Evolutionary conservation across 177 flowering plant species (phyloP), one percentile per base, ranked within the genome.

Genomic region (Vitis hybrid): DNA sequence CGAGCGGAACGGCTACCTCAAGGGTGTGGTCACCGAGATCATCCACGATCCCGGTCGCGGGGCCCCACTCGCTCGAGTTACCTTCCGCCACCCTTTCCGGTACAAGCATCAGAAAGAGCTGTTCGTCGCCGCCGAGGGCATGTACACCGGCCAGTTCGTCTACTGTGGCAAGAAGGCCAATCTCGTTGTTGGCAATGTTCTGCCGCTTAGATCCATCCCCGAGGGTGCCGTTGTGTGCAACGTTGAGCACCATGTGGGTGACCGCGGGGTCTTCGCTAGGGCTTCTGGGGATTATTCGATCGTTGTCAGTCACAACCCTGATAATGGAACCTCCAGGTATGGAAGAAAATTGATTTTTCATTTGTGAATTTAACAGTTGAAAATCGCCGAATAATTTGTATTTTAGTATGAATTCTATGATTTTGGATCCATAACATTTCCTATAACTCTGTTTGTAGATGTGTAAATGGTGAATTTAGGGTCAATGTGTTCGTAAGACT

Each of bases 31-130:
- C 60, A 75, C 84, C 19, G 84, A 81, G 11, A 63, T 81, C 72
- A 71, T 81, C 72, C 84, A 81, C 69, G 81, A 81, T 60, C 84
- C 84, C 9, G 84, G 84, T 18, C 79, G 84, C 8, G 84, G 84
- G 0, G 84, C 84, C 21, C 82, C 82, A 0, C 77, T 79, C 12
- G 79, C 82, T 55, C 70, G 76, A 11, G 76, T 79, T 51, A 60
- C 74, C 21, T 79, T 79, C 61, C 79, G 81, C 17, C 79, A 79
- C 57, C 82, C 82, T 0, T 79, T 76, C 62, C 71, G 79, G 2
- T 79, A 70, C 75, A 70, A 73, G 82, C 68, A 66, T 32, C 82
- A 79, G 76, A 76, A 76, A 72, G 82, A 79, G 78, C 73, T 76
- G 15, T 80, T 80, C 70, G 60, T 80, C 11, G 82, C 82, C 11